These are phyloP conservation scores for Xylaria sp. DNA, from an alignment of 2,329 filamentous ascomycete species.

Conservation along the genomic window DNA sequence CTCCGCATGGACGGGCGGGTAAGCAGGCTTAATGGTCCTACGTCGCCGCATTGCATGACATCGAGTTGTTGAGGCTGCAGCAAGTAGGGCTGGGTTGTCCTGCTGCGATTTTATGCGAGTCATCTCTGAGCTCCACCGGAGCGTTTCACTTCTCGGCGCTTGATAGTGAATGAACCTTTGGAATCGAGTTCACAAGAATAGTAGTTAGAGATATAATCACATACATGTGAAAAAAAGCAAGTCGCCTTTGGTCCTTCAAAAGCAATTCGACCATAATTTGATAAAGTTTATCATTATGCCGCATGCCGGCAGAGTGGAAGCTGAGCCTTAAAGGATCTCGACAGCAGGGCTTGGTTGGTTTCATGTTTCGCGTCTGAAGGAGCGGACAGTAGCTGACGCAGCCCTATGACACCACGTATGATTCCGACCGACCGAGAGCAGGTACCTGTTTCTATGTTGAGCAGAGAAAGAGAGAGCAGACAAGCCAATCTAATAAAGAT, in stretches of 20 bases:
- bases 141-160: not conserved
- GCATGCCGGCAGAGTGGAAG: not conserved
- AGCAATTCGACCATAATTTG: not conserved
- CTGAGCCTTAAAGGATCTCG: not conserved
- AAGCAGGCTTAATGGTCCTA: slow-evolving; percentile 10
- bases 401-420: slow-evolving; percentile 14
- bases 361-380: slow-evolving; percentile 25
- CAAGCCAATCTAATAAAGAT: not conserved
- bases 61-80: slow-evolving; percentile 22
- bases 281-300: not conserved
- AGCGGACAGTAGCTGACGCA: slow-evolving; percentile 12
- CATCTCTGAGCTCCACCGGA: slow-evolving; percentile 6
- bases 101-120: not conserved
- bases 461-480: not conserved
- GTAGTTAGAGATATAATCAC: too few relatives aligned
- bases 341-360: slow-evolving; percentile 1
- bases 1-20: not conserved
- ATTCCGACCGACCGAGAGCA: not conserved
- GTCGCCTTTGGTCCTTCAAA: not conserved
- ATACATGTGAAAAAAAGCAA: not conserved
- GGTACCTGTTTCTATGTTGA: not conserved
- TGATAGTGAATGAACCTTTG: not conserved
- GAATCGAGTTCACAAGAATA: slow-evolving; percentile 1
- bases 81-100: not conserved
- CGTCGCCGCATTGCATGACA: slow-evolving; percentile 7